These are phyloP conservation scores for Apophysomyces ossiformis DNA, from an alignment of 371 early-diverging fungal genomes.

Conservation along the genomic window DNA sequence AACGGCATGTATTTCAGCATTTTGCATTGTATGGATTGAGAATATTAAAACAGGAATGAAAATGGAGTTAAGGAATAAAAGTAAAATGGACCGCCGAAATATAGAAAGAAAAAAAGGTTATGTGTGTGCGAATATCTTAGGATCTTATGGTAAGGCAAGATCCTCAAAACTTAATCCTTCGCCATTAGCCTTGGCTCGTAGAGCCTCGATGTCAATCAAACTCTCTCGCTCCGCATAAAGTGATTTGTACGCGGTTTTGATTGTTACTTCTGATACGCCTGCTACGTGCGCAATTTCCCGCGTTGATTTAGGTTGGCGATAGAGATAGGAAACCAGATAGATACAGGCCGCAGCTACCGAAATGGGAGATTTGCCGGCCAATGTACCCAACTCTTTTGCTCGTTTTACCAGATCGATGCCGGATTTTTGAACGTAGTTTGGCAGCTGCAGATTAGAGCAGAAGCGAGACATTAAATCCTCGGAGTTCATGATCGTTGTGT, in stretches of 20 bases:
- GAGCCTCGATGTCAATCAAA: conserved; percentile 59
- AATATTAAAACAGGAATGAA: not conserved
- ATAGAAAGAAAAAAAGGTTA: not conserved
- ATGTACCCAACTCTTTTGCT: conserved; percentile 77
- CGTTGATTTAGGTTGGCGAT: conserved; percentile 66
- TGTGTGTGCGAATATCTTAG: not conserved
- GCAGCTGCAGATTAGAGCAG: conserved; percentile 79
- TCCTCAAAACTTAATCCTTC: conserved; percentile 51
- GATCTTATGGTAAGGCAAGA: conserved; percentile 50
- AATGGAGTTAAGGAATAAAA: conserved; percentile 6
- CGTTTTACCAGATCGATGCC: conserved; percentile 74
- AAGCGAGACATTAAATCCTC: conserved; percentile 89
- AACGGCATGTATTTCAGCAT: too few relatives aligned
- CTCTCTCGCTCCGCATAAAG: conserved; percentile 66
- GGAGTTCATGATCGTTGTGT: conserved; percentile 70
- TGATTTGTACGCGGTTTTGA: conserved; percentile 83
- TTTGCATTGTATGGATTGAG: not conserved
- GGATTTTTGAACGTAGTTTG: conserved; percentile 74
- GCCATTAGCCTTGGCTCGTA: conserved; percentile 44
- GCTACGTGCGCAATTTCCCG: conserved; percentile 83
- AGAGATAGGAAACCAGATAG: conserved; percentile 81
- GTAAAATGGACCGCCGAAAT: not conserved
- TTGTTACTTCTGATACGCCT: conserved; percentile 91
- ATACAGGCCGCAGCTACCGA: conserved; percentile 93
- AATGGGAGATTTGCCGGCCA: conserved; percentile 91